Percentiles rank a stretch among this genome's conserved stretches.
These are phyloP conservation scores for Amphicarpaea edgeworthii DNA, from an alignment of 306 rosid species.

Conservation along the genomic window DNA sequence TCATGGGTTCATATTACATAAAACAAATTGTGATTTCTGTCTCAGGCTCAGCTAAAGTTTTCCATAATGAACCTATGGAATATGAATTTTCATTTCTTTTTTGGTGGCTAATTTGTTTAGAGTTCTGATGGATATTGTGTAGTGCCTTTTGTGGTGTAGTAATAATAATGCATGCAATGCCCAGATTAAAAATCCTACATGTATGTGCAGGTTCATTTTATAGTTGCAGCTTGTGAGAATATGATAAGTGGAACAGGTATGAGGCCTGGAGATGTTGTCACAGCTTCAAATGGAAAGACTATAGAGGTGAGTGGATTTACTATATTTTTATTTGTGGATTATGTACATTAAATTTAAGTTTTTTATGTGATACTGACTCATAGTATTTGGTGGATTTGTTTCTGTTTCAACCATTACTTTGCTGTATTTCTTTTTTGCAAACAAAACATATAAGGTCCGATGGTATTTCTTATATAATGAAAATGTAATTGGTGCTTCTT, in stretches of 20 bases:
- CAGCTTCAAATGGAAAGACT: slow-evolving; percentile 99
- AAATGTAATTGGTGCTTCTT: slow-evolving; percentile 19
- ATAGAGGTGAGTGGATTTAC: slow-evolving; percentile 77
- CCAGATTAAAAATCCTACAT: slow-evolving; percentile 13
- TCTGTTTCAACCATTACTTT: slow-evolving; percentile 4
- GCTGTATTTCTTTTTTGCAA: background rate
- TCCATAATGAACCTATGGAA: slow-evolving; percentile 22
- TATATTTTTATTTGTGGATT: background rate
- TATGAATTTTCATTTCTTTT: slow-evolving; percentile 36
- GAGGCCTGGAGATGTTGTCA: slow-evolving; percentile 97
- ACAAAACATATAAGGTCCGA: slow-evolving; percentile 7
- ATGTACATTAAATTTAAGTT: slow-evolving; percentile 5
- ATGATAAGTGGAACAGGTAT: slow-evolving; percentile 99
- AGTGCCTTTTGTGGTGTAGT: slow-evolving; percentile 18
- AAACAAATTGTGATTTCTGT: background rate
- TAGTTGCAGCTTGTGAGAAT: slow-evolving; percentile 99
- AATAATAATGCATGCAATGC: background rate
- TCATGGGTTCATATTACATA: background rate
- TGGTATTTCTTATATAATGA: slow-evolving; percentile 5
- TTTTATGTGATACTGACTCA: slow-evolving; percentile 7
- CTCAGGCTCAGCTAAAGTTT: slow-evolving; percentile 15
- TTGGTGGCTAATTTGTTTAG: slow-evolving; percentile 10
- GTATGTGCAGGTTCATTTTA: slow-evolving; percentile 86
- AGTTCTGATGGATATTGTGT: slow-evolving; percentile 11
- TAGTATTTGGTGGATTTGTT: slow-evolving; percentile 28